A percentile compares a stretch with the other conserved stretches of the same genome.
phyloP scores from a whole-genome alignment of 2,329 filamentous ascomycete genomes.

The Corniculantispora saksenae region DNA sequence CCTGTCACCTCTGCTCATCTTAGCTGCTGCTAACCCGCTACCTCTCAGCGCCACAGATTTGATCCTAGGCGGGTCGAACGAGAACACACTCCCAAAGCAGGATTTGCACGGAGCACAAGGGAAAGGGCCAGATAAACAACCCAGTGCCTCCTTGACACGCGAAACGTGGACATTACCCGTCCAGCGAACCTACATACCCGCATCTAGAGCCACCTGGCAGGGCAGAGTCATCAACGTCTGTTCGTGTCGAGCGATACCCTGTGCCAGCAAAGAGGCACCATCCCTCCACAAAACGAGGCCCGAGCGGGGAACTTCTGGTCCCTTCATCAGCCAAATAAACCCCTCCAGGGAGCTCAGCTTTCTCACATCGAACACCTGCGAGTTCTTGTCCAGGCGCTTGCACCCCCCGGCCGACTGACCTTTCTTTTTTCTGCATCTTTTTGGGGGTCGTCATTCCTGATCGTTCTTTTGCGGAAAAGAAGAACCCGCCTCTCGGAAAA shows the following conservation, averaged over 20 bases:
- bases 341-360: slow-evolving; percentile 14
- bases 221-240: background rate
- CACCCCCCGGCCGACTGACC: background rate
- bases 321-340: slow-evolving; percentile 13
- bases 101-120: background rate
- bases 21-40: background rate
- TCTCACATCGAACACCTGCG: slow-evolving; percentile 1
- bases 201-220: background rate
- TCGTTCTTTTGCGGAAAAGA: background rate
- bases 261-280: slow-evolving; percentile 1
- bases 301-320: slow-evolving; percentile 17
- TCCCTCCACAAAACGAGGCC: slow-evolving; percentile 19
- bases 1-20: background rate
- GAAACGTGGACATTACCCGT: background rate
- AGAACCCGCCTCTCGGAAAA: background rate
- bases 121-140: background rate
- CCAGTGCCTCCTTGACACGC: background rate
- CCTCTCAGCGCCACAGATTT: slow-evolving; percentile 1
- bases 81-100: background rate
- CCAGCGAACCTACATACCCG: background rate
- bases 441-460: background rate
- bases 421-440: background rate
- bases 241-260: slow-evolving; percentile 6
- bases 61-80: background rate
- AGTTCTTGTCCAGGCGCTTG: slow-evolving; percentile 6